phyloP scores from a whole-genome alignment of 169 alveolate genomes.

The Eimeria falciformis region DNA sequence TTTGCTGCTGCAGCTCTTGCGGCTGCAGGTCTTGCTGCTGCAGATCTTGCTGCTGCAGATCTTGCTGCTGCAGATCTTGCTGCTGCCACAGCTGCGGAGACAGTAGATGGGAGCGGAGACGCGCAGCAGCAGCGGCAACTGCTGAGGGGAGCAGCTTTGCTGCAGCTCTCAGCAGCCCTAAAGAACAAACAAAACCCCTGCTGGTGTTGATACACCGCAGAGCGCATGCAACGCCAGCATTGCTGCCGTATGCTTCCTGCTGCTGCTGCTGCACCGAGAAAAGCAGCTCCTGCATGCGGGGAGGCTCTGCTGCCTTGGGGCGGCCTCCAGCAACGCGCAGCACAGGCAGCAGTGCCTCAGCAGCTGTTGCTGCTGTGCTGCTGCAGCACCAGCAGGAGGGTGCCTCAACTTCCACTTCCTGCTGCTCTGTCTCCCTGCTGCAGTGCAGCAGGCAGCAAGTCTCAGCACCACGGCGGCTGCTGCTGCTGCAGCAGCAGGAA shows the following conservation, averaged over 20 bases:
- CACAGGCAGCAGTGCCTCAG: neutral
- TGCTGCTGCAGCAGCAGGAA: constrained; percentile 66
- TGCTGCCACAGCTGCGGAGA: constrained; percentile 14
- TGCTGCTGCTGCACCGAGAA: constrained; percentile 32
- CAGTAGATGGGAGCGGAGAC: neutral
- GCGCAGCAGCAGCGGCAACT: constrained; percentile 37
- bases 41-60: neutral
- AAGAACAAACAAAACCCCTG: neutral
- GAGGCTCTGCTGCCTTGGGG: constrained; percentile 22
- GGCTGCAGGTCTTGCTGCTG: neutral
- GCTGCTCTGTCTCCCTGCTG: constrained; percentile 17
- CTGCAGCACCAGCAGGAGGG: constrained; percentile 8
- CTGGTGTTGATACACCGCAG: constrained; percentile 50
- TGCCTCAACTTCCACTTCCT: constrained; percentile 9
- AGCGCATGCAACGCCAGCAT: neutral
- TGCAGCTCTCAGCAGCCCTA: constrained; percentile 12
- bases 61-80: constrained; percentile 65
- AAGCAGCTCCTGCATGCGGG: constrained; percentile 15
- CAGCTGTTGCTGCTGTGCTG: constrained; percentile 49
- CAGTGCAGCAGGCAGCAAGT: constrained; percentile 57
- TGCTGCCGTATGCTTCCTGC: constrained; percentile 16
- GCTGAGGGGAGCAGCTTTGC: constrained; percentile 62
- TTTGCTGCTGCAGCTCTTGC: neutral
- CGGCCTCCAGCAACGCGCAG: neutral
- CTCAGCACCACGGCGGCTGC: constrained; percentile 25